Percentiles rank a stretch among this genome's conserved stretches.
These are phyloP conservation scores for Hevea brasiliensis DNA, from an alignment of 345 rosid genomes.

Conservation along the genomic window DNA sequence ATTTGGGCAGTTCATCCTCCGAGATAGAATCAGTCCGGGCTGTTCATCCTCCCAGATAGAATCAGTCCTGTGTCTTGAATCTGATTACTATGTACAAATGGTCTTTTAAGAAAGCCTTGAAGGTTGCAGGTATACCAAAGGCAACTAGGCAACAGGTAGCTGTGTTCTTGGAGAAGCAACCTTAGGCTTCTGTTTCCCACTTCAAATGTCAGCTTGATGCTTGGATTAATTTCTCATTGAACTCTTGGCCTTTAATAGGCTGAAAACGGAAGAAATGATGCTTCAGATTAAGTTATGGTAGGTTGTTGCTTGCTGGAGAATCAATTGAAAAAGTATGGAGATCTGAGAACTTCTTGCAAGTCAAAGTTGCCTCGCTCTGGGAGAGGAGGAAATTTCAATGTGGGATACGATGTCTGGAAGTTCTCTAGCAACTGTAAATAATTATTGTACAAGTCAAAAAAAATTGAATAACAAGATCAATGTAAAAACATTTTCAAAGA, in stretches of 20 bases:
- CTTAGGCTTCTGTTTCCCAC: slow-evolving; percentile 1
- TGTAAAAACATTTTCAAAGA: neutral
- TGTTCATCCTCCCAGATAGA: too few species aligned
- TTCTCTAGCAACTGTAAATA: slow-evolving; percentile 70
- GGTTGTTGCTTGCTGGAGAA: slow-evolving; percentile 5
- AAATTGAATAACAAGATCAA: neutral
- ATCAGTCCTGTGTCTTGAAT: too few species aligned
- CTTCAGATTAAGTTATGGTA: slow-evolving; percentile 12
- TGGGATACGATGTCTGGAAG: slow-evolving; percentile 71
- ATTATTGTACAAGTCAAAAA: slow-evolving; percentile 19
- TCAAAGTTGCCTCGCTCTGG: slow-evolving; percentile 87
- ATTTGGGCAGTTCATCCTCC: neutral
- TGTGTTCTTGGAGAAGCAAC: slow-evolving; percentile 8
- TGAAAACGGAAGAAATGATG: slow-evolving; percentile 8
- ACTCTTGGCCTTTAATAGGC: slow-evolving; percentile 1
- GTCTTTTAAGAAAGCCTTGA: neutral
- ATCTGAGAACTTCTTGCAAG: slow-evolving; percentile 66
- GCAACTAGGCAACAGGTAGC: neutral
- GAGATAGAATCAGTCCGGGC: slow-evolving; percentile 1
- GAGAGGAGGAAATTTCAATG: slow-evolving; percentile 69
- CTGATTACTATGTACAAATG: neutral
- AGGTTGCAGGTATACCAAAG: neutral
- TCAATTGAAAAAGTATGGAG: slow-evolving; percentile 93
- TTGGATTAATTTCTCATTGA: neutral
- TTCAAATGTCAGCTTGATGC: slow-evolving; percentile 8